phyloP scores from a whole-genome alignment of 495 filamentous ascomycete species.

The Glonium stellatum region DNA sequence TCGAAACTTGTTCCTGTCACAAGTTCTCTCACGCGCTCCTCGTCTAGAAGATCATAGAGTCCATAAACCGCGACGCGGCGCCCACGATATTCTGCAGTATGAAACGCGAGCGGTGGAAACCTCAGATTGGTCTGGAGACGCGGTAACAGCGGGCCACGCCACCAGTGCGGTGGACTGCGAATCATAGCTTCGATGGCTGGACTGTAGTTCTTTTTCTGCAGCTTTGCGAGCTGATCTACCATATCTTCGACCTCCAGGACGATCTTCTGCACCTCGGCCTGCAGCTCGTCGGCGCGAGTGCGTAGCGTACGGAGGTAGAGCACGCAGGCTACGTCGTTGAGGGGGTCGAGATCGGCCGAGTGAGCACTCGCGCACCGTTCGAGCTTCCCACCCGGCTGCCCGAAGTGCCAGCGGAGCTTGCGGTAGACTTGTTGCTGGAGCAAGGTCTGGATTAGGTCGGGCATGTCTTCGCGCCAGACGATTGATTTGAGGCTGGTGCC shows the following conservation, averaged over 20 bases:
- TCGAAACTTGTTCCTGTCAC: slow-evolving; percentile 29
- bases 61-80: slow-evolving; percentile 23
- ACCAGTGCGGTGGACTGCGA: slow-evolving; percentile 9
- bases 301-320: slow-evolving; percentile 15
- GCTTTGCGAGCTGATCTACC: neutral
- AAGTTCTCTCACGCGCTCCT: slow-evolving; percentile 33
- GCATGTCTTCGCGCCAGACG: slow-evolving; percentile 65
- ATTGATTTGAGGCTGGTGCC: slow-evolving; percentile 31
- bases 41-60: slow-evolving; percentile 29
- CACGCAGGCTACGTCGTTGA: slow-evolving; percentile 33
- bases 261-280: slow-evolving; percentile 2
- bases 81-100: slow-evolving; percentile 14
- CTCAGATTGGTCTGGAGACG: slow-evolving; percentile 10
- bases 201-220: slow-evolving; percentile 1
- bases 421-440: slow-evolving; percentile 28
- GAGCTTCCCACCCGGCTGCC: neutral
- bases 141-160: slow-evolving; percentile 9
- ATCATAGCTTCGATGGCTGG: neutral
- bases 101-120: slow-evolving; percentile 23
- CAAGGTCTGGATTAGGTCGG: slow-evolving; percentile 47
- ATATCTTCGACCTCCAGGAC: slow-evolving; percentile 1
- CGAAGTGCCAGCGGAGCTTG: slow-evolving; percentile 20
- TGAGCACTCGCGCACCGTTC: slow-evolving; percentile 17
- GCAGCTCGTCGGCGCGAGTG: slow-evolving; percentile 16
- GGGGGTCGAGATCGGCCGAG: slow-evolving; percentile 24